Conservation (phyloP, 495 filamentous ascomycete genomes). For the Hamigera avellanea region DNA sequence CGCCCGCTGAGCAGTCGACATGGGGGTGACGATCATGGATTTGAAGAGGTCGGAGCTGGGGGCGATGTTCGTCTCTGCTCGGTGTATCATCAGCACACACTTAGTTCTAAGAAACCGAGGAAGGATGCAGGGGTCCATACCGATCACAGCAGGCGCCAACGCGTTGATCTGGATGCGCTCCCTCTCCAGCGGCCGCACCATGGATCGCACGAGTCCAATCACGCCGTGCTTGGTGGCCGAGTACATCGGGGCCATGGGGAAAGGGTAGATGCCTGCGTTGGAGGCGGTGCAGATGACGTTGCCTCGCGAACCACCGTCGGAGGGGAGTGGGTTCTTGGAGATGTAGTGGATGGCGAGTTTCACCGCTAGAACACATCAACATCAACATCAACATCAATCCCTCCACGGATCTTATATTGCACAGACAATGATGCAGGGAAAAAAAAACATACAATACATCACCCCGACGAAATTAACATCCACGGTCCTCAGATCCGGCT, state of each 20-base stretch:
- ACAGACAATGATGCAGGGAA: not conserved
- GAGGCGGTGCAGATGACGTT: conserved; percentile 45
- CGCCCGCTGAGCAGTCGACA: conserved; percentile 34
- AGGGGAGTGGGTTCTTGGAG: conserved; percentile 23
- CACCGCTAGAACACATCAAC: conserved; percentile 21
- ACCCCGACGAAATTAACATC: conserved; percentile 37
- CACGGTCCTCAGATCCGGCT: conserved; percentile 28
- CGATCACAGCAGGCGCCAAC: conserved; percentile 39
- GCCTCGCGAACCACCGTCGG: conserved; percentile 18
- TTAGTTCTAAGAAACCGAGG: not conserved
- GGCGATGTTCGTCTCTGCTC: conserved; percentile 36
- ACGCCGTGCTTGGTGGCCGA: conserved; percentile 39
- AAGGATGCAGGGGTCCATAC: conserved; percentile 12
- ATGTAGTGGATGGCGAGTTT: conserved; percentile 43
- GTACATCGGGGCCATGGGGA: conserved; percentile 45
- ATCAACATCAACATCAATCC: not conserved
- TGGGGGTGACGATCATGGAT: conserved; percentile 42
- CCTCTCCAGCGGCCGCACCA: conserved; percentile 22
- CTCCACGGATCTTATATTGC: too few relatives aligned
- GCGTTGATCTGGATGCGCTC: conserved; percentile 41
- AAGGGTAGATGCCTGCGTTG: conserved; percentile 44
- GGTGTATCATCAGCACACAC: too few relatives aligned
- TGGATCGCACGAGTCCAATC: conserved; percentile 38
- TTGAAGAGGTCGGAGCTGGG: conserved; percentile 31
- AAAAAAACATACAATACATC: conserved; percentile 33